Evolutionary conservation across 2,329 filamentous ascomycete genomes (phyloP).

Genomic region (Pestalotiopsis sp.): DNA sequence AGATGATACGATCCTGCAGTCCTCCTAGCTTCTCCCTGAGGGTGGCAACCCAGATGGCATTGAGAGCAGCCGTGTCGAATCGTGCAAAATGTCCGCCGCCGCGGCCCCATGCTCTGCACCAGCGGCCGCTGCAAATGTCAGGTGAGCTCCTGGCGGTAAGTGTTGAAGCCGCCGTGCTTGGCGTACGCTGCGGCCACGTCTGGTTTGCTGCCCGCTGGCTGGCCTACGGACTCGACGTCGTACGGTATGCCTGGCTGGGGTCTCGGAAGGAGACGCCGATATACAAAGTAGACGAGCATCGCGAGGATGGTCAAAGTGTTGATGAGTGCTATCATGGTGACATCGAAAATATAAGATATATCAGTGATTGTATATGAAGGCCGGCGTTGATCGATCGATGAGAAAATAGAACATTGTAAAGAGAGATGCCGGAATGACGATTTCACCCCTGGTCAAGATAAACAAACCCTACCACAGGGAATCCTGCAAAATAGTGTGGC

Average conservation of each 20-base stretch:
- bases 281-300: background rate
- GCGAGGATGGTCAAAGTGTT: background rate
- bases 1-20: background rate
- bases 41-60: slow-evolving; percentile 20
- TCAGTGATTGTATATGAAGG: no score
- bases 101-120: slow-evolving; percentile 9
- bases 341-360: background rate
- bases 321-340: background rate
- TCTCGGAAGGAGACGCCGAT: slow-evolving; percentile 12
- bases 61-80: slow-evolving; percentile 20
- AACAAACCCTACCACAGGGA: no score
- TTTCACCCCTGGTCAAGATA: no score
- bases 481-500: no score
- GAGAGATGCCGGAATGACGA: no score
- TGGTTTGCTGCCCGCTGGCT: slow-evolving; percentile 19
- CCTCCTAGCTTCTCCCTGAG: slow-evolving; percentile 17
- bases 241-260: slow-evolving; percentile 19
- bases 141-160: background rate
- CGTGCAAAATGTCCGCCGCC: slow-evolving; percentile 11
- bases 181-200: slow-evolving; percentile 12
- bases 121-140: slow-evolving; percentile 12
- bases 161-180: slow-evolving; percentile 6
- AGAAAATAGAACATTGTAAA: no score
- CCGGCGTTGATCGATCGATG: no score
- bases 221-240: slow-evolving; percentile 14